Conservation (phyloP, 2,329 filamentous ascomycete genomes). For the Basipetospora chlamydospora region DNA sequence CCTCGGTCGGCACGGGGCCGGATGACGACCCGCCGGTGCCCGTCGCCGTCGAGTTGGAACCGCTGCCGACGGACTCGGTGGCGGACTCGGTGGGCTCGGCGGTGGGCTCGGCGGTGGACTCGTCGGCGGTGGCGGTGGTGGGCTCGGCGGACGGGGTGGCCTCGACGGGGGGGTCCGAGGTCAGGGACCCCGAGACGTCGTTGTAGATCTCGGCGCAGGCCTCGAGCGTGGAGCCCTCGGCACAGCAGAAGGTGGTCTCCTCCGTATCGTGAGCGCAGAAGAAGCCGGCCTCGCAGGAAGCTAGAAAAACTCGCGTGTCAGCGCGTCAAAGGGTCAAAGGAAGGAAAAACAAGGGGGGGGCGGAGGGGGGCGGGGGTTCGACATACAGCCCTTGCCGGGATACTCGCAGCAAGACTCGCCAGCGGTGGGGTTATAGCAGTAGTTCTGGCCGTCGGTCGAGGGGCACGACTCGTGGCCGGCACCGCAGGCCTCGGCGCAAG, state of each 20-base stretch:
- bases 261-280: conserved; percentile 43
- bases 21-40: no score
- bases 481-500: conserved; percentile 42
- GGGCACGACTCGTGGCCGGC: conserved; percentile 32
- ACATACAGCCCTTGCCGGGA: conserved; percentile 41
- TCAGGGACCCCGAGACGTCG: conserved; percentile 26
- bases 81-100: conserved; percentile 12
- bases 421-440: conserved; percentile 41
- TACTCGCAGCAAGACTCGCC: conserved; percentile 41
- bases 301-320: no score
- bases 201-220: conserved; percentile 40
- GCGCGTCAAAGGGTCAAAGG: no score
- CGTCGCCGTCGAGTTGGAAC: no score
- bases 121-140: conserved; percentile 15
- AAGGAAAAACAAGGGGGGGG: no score
- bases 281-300: conserved; percentile 45
- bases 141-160: conserved; percentile 16
- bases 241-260: conserved; percentile 45
- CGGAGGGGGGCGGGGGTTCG: no score
- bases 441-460: conserved; percentile 31
- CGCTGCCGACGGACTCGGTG: conserved; percentile 10
- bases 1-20: background rate
- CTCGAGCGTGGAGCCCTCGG: conserved; percentile 34
- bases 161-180: conserved; percentile 16
- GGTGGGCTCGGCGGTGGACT: conserved; percentile 10